These are phyloP conservation scores for Trametes sanguinea DNA, from an alignment of 768 basidiomycete genomes.

Conservation along the genomic window DNA sequence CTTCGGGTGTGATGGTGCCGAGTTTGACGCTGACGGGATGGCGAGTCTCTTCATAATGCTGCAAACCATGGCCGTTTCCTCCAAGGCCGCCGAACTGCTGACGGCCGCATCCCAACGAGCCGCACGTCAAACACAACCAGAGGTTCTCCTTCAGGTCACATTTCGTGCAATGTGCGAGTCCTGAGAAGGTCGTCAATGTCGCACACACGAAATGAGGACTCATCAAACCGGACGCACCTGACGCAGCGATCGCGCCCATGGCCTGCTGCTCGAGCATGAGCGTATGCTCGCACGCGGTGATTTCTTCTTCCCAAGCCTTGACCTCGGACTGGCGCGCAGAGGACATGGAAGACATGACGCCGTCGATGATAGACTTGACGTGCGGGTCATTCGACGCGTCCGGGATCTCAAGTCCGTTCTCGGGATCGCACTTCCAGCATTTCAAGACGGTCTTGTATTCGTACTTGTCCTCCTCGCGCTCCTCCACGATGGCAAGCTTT, in stretches of 20 bases:
- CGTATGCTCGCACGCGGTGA: slow-evolving; percentile 82
- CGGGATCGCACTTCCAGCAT: slow-evolving; percentile 74
- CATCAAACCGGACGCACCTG: slow-evolving; percentile 45
- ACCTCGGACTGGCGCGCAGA: slow-evolving; percentile 93
- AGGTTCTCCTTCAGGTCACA: slow-evolving; percentile 91
- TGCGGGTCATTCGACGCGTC: slow-evolving; percentile 41
- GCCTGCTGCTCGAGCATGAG: slow-evolving; percentile 52
- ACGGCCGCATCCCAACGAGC: slow-evolving; percentile 86
- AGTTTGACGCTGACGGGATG: slow-evolving; percentile 91
- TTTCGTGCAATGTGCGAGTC: slow-evolving; percentile 75
- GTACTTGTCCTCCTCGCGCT: slow-evolving; percentile 89
- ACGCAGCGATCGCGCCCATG: slow-evolving; percentile 50
- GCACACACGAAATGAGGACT: neutral
- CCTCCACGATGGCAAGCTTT: slow-evolving; percentile 85
- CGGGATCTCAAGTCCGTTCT: slow-evolving; percentile 47
- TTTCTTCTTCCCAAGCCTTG: slow-evolving; percentile 97
- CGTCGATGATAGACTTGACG: slow-evolving; percentile 60
- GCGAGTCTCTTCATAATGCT: slow-evolving; percentile 68
- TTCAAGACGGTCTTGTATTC: slow-evolving; percentile 63
- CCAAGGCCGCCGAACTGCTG: slow-evolving; percentile 77
- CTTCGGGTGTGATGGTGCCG: slow-evolving; percentile 96
- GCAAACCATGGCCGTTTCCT: slow-evolving; percentile 89
- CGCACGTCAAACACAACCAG: slow-evolving; percentile 95
- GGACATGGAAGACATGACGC: slow-evolving; percentile 78
- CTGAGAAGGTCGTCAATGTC: slow-evolving; percentile 38